Conservation (phyloP, 129 eudicot species). For the Escallonia rubra region DNA sequence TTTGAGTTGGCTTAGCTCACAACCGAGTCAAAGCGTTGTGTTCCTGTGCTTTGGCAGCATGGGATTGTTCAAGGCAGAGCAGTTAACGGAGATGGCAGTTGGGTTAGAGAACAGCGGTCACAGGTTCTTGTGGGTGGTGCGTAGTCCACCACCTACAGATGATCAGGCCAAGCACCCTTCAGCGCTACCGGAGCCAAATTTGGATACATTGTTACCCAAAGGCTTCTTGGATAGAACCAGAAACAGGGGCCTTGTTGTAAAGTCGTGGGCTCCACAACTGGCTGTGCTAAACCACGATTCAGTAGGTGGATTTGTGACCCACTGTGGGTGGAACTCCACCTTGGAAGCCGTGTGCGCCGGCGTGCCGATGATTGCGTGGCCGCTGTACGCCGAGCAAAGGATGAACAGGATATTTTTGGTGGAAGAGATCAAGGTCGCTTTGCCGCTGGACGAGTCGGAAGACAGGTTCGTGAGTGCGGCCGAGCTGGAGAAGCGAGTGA, state of each 20-base stretch:
- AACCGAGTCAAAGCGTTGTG: conserved; percentile 53
- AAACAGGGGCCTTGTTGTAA: conserved; percentile 32
- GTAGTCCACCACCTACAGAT: conserved; percentile 37
- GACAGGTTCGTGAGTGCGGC: conserved; percentile 21
- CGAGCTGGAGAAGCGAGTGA: conserved; percentile 29
- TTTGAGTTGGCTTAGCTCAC: conserved; percentile 48
- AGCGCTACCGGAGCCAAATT: conserved; percentile 30
- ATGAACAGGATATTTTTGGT: conserved; percentile 30
- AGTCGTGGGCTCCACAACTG: conserved; percentile 45
- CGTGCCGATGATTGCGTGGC: conserved; percentile 48
- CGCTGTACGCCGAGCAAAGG: conserved; percentile 50
- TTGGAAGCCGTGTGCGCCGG: conserved; percentile 34
- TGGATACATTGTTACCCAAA: conserved; percentile 33
- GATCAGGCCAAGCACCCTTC: conserved; percentile 16
- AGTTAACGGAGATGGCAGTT: conserved; percentile 45
- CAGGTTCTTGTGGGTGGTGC: conserved; percentile 60
- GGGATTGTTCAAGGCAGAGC: conserved; percentile 42
- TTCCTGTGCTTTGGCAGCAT: conserved; percentile 60
- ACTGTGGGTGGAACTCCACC: conserved; percentile 51
- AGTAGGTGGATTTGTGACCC: conserved; percentile 51
- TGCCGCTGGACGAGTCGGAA: conserved; percentile 20
- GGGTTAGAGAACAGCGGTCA: conserved; percentile 46
- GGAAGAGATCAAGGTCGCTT: conserved; percentile 30
- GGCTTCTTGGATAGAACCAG: conserved; percentile 45
- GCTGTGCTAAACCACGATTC: conserved; percentile 32